These are phyloP conservation scores for Epichloe sibirici DNA, from an alignment of 2,329 filamentous ascomycete genomes.

Conservation along the genomic window DNA sequence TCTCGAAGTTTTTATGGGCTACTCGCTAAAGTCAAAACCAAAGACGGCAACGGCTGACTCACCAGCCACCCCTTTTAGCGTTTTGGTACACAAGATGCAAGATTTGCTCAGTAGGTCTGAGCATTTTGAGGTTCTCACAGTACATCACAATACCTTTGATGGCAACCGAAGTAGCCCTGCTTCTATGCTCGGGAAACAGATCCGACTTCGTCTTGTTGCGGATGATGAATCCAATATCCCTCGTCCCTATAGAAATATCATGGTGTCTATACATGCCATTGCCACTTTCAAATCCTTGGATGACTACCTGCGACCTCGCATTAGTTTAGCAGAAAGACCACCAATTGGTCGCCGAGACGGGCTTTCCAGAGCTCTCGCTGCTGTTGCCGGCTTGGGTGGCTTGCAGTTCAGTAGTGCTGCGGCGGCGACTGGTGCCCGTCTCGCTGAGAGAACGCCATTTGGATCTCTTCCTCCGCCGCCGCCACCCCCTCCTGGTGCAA, in stretches of 20 bases:
- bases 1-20: slow-evolving; percentile 83
- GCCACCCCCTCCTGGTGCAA: slow-evolving; percentile 9
- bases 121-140: slow-evolving; percentile 94
- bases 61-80: slow-evolving; percentile 73
- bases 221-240: slow-evolving; percentile 89
- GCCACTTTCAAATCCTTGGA: slow-evolving; percentile 95
- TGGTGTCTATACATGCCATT: slow-evolving; percentile 97
- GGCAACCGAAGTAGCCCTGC: slow-evolving; percentile 82
- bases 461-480: slow-evolving; percentile 23
- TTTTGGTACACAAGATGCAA: slow-evolving; percentile 87
- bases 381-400: slow-evolving; percentile 62
- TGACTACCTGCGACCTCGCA: slow-evolving; percentile 86
- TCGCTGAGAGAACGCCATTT: slow-evolving; percentile 32
- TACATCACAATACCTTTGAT: slow-evolving; percentile 85
- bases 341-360: slow-evolving; percentile 51
- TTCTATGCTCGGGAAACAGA: slow-evolving; percentile 93
- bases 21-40: slow-evolving; percentile 50
- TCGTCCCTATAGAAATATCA: slow-evolving; percentile 77
- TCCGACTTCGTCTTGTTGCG: slow-evolving; percentile 76
- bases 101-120: slow-evolving; percentile 92
- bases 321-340: slow-evolving; percentile 62
- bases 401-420: slow-evolving; percentile 38
- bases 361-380: slow-evolving; percentile 57
- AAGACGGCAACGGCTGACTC: slow-evolving; percentile 55
- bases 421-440: slow-evolving; percentile 32